phyloP scores from a whole-genome alignment of 1,284 basidiomycete species.

The Apiotrichum gamsii region DNA sequence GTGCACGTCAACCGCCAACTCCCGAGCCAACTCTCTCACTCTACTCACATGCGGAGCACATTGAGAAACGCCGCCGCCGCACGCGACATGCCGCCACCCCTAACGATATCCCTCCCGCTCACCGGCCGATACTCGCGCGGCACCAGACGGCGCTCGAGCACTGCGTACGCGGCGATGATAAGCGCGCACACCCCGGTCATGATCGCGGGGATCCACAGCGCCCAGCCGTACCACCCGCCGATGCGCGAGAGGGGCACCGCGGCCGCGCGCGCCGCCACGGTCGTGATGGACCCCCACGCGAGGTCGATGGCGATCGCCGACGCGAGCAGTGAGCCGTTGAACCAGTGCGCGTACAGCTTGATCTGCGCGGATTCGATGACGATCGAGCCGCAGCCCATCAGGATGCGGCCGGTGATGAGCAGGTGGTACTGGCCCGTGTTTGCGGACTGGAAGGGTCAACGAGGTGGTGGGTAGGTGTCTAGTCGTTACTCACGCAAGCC shows the following conservation, averaged over 20 bases:
- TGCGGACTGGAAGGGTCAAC: constrained; percentile 10
- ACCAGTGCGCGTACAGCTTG: constrained; percentile 44
- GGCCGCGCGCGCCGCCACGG: constrained; percentile 27
- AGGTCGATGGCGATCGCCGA: constrained; percentile 34
- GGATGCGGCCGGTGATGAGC: constrained; percentile 27
- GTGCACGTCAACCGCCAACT: no score
- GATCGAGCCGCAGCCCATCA: constrained; percentile 35
- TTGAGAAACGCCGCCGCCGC: constrained; percentile 4
- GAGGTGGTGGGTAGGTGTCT: constrained; percentile 18
- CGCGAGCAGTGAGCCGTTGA: constrained; percentile 28
- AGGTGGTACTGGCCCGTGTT: constrained; percentile 28
- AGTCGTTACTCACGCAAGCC: constrained; percentile 20
- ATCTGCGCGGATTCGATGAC: constrained; percentile 27
- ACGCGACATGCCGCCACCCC: background rate
- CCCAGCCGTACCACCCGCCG: constrained; percentile 37
- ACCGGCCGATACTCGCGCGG: constrained; percentile 21
- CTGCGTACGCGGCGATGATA: constrained; percentile 25
- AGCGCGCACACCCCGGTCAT: background rate
- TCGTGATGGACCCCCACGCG: constrained; percentile 32
- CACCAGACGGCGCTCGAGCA: constrained; percentile 28
- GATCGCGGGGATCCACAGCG: constrained; percentile 29
- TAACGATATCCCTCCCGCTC: constrained; percentile 1
- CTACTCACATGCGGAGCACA: constrained; percentile 8
- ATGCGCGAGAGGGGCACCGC: constrained; percentile 36
- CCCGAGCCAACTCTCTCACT: no score